Conservation (phyloP, 139 green algal genomes). For the Eudorina sp. region DNA sequence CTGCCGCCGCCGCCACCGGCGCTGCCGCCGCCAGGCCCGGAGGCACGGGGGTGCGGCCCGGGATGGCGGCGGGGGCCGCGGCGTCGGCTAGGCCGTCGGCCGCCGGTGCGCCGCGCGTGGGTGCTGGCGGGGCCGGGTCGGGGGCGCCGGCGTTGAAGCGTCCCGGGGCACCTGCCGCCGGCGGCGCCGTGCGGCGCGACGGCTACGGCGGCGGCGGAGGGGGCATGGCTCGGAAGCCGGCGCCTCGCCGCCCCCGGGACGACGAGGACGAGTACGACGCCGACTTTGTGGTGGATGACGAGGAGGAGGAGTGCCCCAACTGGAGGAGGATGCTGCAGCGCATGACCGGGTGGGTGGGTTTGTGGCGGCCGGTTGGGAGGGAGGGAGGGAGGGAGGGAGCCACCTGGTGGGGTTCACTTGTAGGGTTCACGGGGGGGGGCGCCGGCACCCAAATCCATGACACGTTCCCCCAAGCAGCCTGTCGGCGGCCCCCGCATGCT, state of each 20-base stretch:
- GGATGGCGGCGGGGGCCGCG: neutral
- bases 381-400: neutral
- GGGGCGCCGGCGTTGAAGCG: neutral
- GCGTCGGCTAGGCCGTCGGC: neutral
- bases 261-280: slow-evolving; percentile 48
- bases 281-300: slow-evolving; percentile 56
- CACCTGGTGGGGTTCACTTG: neutral
- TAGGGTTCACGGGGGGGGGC: neutral
- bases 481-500: too few species aligned
- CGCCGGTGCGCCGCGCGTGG: neutral
- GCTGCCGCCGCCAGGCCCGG: neutral
- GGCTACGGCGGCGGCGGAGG: neutral
- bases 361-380: neutral
- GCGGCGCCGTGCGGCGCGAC: neutral
- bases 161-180: neutral
- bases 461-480: too few species aligned
- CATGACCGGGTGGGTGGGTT: slow-evolving; percentile 38
- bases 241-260: neutral
- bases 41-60: neutral
- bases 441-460: too few species aligned
- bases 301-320: slow-evolving; percentile 46
- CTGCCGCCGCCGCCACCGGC: neutral
- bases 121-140: too few species aligned
- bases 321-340: slow-evolving; percentile 49
- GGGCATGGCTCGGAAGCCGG: neutral